Evolutionary conservation across 495 filamentous ascomycete genomes (phyloP), one percentile per base, ranked within the genome.

Genomic region (Neurospora sp.): DNA sequence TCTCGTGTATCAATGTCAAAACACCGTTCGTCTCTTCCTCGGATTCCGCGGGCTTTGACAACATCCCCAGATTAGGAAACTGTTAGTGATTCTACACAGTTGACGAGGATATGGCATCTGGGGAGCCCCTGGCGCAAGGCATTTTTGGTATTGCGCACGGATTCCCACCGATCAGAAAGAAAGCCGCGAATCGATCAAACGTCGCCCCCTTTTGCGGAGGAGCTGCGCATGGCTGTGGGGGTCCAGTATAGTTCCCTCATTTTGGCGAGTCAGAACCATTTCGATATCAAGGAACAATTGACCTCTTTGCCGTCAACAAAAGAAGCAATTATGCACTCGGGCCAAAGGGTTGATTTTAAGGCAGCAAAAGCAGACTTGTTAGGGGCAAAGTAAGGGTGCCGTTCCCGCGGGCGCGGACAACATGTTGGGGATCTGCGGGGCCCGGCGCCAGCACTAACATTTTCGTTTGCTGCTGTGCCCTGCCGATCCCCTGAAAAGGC

Each of bases 341-440:
- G 68, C 53, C 71, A 72, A 39, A 70, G 53, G 70, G 41, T 71
- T 41, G 31, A 40, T 18, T 20, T 20, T 18, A 44, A 22, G 38
- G 71, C 44, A 68, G 68, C 27, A 73, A 10, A 69, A 59, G 20
- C 69, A 70, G 46, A 69, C 42, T 39, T 59, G 20, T 20, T 65
- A 72, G n/a, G 44, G 38, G 16, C n/a, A 40, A 70, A 37, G 4
- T 39, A 9, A 73, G 31, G 46, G 12, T 59, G 40, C 14, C 39
- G 38, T 41, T 42, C 65, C 70, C 71, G 65, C 70, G 14, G 69
- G 31, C 73, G 72, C 80, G 80, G 80, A 78, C 78, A 81, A 80
- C 68, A 70, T 80, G 81, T 82, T 82, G 81, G 81, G 81, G 81
- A 82, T 80, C 77, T 82, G 81, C 81, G 81, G 79, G 80, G 78